These are phyloP conservation scores for Encephalitozoon cuniculi DNA, from an alignment of 371 early-diverging fungal species.

Conservation along the genomic window DNA sequence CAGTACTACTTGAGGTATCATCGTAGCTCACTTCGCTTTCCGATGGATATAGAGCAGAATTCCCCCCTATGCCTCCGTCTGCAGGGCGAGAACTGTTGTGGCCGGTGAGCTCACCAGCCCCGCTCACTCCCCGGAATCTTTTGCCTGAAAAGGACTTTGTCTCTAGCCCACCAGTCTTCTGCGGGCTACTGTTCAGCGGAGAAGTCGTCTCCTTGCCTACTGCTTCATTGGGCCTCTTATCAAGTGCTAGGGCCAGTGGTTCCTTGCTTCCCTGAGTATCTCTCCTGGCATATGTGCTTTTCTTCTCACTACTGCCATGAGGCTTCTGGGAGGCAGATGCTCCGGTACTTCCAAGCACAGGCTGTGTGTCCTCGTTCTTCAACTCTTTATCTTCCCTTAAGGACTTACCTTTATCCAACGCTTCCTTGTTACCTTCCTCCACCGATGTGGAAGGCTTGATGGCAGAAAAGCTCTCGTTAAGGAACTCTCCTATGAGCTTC, in stretches of 20 bases:
- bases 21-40: background rate
- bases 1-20: background rate
- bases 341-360: background rate
- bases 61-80: background rate
- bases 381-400: background rate
- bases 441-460: background rate
- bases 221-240: background rate
- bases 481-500: background rate
- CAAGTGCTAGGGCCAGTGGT: background rate
- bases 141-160: background rate
- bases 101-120: background rate
- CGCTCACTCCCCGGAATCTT: background rate
- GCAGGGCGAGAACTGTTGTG: background rate
- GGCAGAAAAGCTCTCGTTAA: background rate
- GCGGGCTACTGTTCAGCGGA: background rate
- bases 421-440: background rate
- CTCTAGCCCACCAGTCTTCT: background rate
- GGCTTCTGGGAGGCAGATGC: background rate
- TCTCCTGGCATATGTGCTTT: background rate
- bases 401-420: background rate
- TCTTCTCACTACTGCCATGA: background rate
- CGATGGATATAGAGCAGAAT: background rate
- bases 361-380: background rate
- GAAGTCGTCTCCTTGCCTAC: background rate
- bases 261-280: background rate